Evolutionary conservation across 2,329 filamentous ascomycete genomes (phyloP), one percentile per base, ranked within the genome.

Genomic region (Exserohilum rostratum): DNA sequence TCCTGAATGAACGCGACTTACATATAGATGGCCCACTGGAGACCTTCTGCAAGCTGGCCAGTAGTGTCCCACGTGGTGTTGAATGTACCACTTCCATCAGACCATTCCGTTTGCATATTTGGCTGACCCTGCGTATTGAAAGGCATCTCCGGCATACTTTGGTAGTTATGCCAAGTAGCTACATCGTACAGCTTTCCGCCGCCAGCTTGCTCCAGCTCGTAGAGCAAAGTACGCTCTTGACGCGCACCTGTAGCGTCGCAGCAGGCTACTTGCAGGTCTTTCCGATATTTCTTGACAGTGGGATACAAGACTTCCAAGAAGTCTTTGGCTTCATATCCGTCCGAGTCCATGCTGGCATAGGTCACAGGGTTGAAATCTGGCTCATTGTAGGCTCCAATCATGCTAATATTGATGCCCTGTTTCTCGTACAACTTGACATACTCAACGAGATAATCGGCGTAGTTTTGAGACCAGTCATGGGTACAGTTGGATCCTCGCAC

Each of bases 21-120:
- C 47, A 85, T 79, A 58, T 81, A 79, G 57, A 79, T 79, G 1
- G 82, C 82, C 82, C 81, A 84, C 11, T 80, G 81, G 55, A 82
- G 67, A 12, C 82, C 83, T 57, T 85, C 82, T 27, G 77, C 77
- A 0, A 73, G 68, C 15, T 74, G 77, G 25, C 81, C 80, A 43
- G 62, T 72, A 1, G 62, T 56, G 60, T 81, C 82, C 78, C 80
- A 84, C 1, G 74, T 71, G 4, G 78, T 74, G 11, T 58, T 59
- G 37, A 60, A 63, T 1, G 39, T 35, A 15, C 60, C 60, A 40
- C 78, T 74, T 18, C 82, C 70, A 60, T 82, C 78, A 0, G 76
- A 74, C 44, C 72, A 76, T 64, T 84, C 82, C 2, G 80, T 82
- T 52, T 82, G 73, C 82, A 82, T 83, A 34, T 79, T 77, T 20